Evolutionary conservation across 495 filamentous ascomycete genomes (phyloP), one percentile per base, ranked within the genome.

Genomic region (Hyaloscypha hepaticicola): DNA sequence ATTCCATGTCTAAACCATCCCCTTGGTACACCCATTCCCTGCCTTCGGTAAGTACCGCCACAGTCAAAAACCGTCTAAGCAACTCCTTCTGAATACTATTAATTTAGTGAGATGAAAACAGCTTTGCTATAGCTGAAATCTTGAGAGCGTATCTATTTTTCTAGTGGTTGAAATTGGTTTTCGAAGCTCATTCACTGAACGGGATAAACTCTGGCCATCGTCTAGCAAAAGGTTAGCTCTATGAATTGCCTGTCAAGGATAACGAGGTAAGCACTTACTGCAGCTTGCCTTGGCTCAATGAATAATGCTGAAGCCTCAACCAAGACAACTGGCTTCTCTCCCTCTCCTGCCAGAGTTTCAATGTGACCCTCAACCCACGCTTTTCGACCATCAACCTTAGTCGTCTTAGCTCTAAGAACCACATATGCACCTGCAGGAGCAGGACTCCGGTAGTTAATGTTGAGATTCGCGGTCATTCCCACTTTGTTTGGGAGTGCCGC

Each of bases 331-430:
- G 89, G 87, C 45, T 82, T 82, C 71, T 86, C 78, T 21, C 83
- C 85, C 45, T 67, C 78, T 55, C 77, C 80, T 41, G 86, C 85
- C 14, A 97, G 80, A 25, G 91, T 89, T 82, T 97, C 94, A 69
- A 99, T 90, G 67, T 86, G 85, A 24, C 91, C 96, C 76, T 92
- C 88, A 6, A 97, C 93, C 94, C 94, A 99, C 24, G 93, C 95
- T 76, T 99, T 99, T 65, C 95, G 83, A 6, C 95, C 96, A 73
- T 98, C 94, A 9, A 92, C 90, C 79, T 90, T 96, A 24, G 85
- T 85, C 21, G 92, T 97, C 70, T 86, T 85, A 22, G 92, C 96
- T 60, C 83, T 83, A 52, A 99, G 75, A 26, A 95, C 91, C 50
- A 93, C 79, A 72, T 88, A 96, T 53, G 82, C 80, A n/a, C 85